These are phyloP conservation scores for Acanthamoeba lenticulata DNA, from an alignment of 208 protist species.

Conservation along the genomic window DNA sequence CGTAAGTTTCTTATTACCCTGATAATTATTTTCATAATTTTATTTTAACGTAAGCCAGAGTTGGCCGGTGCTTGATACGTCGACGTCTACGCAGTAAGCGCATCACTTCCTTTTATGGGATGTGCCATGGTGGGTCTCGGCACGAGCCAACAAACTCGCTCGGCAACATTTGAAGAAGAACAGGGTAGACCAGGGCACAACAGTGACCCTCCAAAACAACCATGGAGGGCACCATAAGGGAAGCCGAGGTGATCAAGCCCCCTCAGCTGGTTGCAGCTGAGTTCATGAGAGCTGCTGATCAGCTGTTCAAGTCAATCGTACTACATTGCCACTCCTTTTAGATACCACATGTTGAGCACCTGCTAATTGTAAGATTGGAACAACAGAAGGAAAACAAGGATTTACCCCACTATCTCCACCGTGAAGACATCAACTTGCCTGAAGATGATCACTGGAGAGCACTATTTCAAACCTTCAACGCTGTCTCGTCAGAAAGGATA, in stretches of 20 bases:
- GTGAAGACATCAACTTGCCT: not conserved
- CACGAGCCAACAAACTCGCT: too few relatives aligned
- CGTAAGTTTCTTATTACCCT: too few relatives aligned
- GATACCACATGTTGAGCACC: not conserved
- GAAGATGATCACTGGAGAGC: not conserved
- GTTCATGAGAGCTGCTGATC: not conserved
- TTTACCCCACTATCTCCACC: not conserved
- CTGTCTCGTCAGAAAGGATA: not conserved
- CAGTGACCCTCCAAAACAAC: too few relatives aligned
- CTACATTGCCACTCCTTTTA: not conserved
- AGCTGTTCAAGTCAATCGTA: not conserved
- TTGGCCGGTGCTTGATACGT: too few relatives aligned
- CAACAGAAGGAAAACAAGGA: constrained; percentile 1
- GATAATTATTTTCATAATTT: too few relatives aligned
- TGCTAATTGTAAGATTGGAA: too few relatives aligned
- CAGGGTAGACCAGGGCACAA: too few relatives aligned
- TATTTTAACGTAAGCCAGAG: too few relatives aligned
- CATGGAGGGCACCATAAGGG: not conserved
- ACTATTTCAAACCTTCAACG: not conserved
- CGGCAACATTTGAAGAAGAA: too few relatives aligned
- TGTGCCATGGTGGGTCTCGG: too few relatives aligned
- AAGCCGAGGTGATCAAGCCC: not conserved
- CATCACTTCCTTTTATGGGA: too few relatives aligned
- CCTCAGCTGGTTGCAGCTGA: not conserved
- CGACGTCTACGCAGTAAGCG: too few relatives aligned